A percentile compares a stretch with the other conserved stretches of the same genome.
phyloP scores from a whole-genome alignment of 1,284 basidiomycete genomes.

The Albatrellus sp. region DNA sequence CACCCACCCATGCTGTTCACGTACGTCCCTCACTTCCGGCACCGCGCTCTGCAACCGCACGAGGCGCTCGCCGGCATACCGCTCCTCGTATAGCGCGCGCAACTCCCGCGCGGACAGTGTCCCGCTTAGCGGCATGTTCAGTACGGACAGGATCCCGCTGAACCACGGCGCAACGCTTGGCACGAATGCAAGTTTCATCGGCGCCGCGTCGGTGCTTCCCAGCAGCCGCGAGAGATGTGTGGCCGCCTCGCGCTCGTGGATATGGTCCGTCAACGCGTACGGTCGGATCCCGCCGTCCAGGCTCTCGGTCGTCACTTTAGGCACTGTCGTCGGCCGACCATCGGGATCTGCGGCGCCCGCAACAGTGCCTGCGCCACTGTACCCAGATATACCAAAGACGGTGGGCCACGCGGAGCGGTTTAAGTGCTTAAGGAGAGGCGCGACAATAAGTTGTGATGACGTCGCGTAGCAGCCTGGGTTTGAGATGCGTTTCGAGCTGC shows the following conservation, averaged over 20 bases:
- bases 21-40: slow-evolving; percentile 69
- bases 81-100: slow-evolving; percentile 63
- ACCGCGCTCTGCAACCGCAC: slow-evolving; percentile 58
- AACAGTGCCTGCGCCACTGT: slow-evolving; percentile 90
- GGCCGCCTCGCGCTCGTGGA: slow-evolving; percentile 93
- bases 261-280: slow-evolving; percentile 92
- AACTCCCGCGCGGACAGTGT: slow-evolving; percentile 64
- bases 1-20: slow-evolving; percentile 78
- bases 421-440: slow-evolving; percentile 74
- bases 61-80: slow-evolving; percentile 69
- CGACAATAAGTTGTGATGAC: slow-evolving; percentile 83
- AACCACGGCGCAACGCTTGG: slow-evolving; percentile 92
- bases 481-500: slow-evolving; percentile 72
- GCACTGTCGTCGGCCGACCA: slow-evolving; percentile 62
- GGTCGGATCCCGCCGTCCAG: slow-evolving; percentile 71
- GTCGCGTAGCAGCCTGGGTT: slow-evolving; percentile 98
- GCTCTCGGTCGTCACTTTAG: slow-evolving; percentile 75
- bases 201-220: slow-evolving; percentile 12
- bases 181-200: slow-evolving; percentile 72
- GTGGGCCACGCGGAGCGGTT: slow-evolving; percentile 62
- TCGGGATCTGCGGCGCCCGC: slow-evolving; percentile 50
- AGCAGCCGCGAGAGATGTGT: slow-evolving; percentile 67
- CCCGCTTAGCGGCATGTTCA: slow-evolving; percentile 68
- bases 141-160: slow-evolving; percentile 85
- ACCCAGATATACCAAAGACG: slow-evolving; percentile 89